These are phyloP conservation scores for Euphorbia pulcherrima DNA, from an alignment of 345 rosid genomes.

Conservation along the genomic window DNA sequence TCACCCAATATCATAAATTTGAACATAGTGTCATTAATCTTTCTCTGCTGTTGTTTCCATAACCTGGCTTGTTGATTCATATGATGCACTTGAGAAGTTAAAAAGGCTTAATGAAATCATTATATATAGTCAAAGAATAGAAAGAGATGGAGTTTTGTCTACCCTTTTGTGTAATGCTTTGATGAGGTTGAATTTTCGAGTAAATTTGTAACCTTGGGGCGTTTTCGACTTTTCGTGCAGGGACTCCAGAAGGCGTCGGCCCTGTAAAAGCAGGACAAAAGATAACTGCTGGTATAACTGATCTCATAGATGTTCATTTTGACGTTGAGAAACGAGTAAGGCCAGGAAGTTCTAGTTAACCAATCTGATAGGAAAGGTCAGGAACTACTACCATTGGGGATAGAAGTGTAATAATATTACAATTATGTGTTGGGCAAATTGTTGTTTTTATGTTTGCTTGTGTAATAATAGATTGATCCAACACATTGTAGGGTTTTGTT, in stretches of 20 bases:
- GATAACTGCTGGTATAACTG: slow-evolving; percentile 82
- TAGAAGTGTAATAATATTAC: not conserved
- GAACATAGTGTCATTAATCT: not conserved
- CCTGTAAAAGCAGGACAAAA: slow-evolving; percentile 81
- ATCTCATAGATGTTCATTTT: slow-evolving; percentile 57
- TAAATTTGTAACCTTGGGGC: slow-evolving; percentile 4
- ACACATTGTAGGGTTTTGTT: too few species aligned
- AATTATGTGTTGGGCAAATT: too few species aligned
- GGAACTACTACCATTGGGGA: not conserved
- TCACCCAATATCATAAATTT: too few species aligned
- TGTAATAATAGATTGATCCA: too few species aligned
- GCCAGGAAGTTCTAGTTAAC: slow-evolving; percentile 28
- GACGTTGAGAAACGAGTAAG: slow-evolving; percentile 48
- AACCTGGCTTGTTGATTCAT: not conserved
- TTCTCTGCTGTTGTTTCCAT: not conserved
- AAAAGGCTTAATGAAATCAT: not conserved
- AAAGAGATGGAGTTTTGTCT: not conserved
- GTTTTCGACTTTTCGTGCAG: slow-evolving; percentile 34
- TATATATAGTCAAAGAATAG: not conserved
- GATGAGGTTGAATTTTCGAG: not conserved
- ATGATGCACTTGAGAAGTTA: not conserved
- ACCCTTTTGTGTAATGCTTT: not conserved
- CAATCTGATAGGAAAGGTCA: not conserved
- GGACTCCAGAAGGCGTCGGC: slow-evolving; percentile 91
- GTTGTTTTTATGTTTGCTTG: too few species aligned